These are phyloP conservation scores for Rhynchospora breviuscula DNA, from an alignment of 176 grass and related monocot species.

Conservation along the genomic window DNA sequence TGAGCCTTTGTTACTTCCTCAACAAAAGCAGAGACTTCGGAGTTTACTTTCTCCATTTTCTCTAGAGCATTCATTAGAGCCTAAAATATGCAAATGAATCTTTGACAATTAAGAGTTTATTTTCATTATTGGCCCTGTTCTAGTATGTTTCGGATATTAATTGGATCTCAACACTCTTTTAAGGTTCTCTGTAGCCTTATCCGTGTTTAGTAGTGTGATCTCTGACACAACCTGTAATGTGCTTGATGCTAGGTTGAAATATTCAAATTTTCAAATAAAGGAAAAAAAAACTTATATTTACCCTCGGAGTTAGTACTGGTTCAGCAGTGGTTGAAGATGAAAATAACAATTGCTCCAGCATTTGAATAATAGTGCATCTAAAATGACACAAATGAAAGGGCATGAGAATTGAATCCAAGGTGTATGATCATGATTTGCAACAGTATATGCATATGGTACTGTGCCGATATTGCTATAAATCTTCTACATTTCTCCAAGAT, in stretches of 20 bases:
- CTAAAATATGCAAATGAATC: conserved; percentile 30
- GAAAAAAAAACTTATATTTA: conserved; percentile 31
- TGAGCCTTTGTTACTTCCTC: conserved; percentile 94
- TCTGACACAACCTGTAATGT: neutral
- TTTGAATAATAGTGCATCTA: conserved; percentile 96
- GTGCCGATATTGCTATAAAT: neutral
- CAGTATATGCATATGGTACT: conserved; percentile 19
- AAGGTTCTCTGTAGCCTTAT: neutral
- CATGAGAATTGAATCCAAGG: conserved; percentile 4
- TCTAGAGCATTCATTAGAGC: conserved; percentile 88
- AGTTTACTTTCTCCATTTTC: conserved; percentile 94
- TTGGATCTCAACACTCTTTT: neutral
- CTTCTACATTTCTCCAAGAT: neutral
- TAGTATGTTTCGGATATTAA: neutral
- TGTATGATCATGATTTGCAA: neutral
- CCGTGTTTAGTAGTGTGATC: neutral
- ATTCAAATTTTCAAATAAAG: conserved; percentile 8
- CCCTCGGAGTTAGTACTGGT: conserved; percentile 89
- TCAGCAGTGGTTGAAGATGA: conserved; percentile 86
- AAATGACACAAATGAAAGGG: conserved; percentile 18
- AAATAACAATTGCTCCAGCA: conserved; percentile 85
- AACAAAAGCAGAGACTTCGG: conserved; percentile 87
- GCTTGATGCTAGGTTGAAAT: neutral
- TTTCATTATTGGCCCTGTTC: neutral
- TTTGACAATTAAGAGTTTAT: neutral